A percentile compares a stretch with the other conserved stretches of the same genome.
These are phyloP conservation scores for Trametes sanguinea DNA, from an alignment of 768 basidiomycete species.

Conservation along the genomic window DNA sequence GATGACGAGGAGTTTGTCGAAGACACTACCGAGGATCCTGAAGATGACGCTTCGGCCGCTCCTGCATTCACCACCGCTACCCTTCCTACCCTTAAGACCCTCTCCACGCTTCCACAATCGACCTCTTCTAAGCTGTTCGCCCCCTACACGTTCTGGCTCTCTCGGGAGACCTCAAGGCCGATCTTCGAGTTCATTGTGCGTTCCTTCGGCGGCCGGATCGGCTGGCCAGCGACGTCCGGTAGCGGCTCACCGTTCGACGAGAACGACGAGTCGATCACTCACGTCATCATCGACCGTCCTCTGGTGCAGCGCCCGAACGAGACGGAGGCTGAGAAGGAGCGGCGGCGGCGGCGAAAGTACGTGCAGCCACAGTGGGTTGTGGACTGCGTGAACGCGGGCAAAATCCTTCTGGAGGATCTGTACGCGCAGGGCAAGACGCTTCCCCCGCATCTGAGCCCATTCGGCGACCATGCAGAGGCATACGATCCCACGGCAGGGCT, in stretches of 20 bases:
- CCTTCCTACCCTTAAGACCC: constrained; percentile 69
- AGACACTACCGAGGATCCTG: constrained; percentile 53
- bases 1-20: constrained; percentile 67
- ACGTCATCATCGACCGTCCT: constrained; percentile 94
- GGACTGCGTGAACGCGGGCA: constrained; percentile 90
- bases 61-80: constrained; percentile 59
- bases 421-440: constrained; percentile 85
- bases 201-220: constrained; percentile 88
- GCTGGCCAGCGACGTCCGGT: constrained; percentile 85
- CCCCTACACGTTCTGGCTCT: constrained; percentile 89
- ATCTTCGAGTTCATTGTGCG: constrained; percentile 95
- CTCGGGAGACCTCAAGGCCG: constrained; percentile 86
- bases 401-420: constrained; percentile 78
- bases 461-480: constrained; percentile 78
- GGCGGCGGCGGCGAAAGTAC: constrained; percentile 72
- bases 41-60: constrained; percentile 46
- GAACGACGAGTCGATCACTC: constrained; percentile 83
- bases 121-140: constrained; percentile 69
- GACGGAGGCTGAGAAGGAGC: constrained; percentile 59
- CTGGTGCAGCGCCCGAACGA: constrained; percentile 49
- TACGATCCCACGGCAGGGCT: constrained; percentile 62
- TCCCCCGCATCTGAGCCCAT: constrained; percentile 95
- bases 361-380: constrained; percentile 98
- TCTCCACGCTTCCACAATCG: constrained; percentile 61
- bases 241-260: constrained; percentile 80